Conservation (phyloP, 495 filamentous ascomycete genomes). For the Tuber borchii region DNA sequence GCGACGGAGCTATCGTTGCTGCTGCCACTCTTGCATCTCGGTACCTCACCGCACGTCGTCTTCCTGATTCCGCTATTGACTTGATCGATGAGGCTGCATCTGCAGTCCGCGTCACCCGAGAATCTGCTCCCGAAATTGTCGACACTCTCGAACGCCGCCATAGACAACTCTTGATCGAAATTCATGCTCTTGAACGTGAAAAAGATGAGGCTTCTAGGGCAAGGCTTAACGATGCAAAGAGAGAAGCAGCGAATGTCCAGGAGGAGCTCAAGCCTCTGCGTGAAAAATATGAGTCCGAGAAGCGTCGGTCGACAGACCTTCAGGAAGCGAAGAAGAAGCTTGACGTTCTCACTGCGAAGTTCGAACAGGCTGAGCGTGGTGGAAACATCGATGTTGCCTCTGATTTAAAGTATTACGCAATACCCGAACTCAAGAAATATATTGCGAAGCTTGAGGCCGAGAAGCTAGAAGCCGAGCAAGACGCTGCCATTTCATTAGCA, state of each 20-base stretch:
- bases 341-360: conserved; percentile 76
- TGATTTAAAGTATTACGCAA: conserved; percentile 93
- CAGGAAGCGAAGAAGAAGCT: conserved; percentile 96
- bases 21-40: conserved; percentile 83
- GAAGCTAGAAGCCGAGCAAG: conserved; percentile 68
- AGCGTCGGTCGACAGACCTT: conserved; percentile 76
- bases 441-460: conserved; percentile 76
- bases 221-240: conserved; percentile 71
- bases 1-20: conserved; percentile 84
- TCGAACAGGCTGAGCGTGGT: conserved; percentile 80
- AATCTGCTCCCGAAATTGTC: conserved; percentile 90
- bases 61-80: conserved; percentile 95
- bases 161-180: conserved; percentile 90
- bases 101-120: conserved; percentile 84
- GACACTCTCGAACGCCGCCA: conserved; percentile 84
- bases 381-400: conserved; percentile 77
- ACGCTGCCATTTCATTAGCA: conserved; percentile 54
- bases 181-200: conserved; percentile 85
- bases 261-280: conserved; percentile 87
- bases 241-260: conserved; percentile 82
- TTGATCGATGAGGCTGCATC: conserved; percentile 93
- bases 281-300: conserved; percentile 92
- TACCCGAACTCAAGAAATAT: conserved; percentile 75
- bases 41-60: conserved; percentile 80
- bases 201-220: conserved; percentile 86